Base-by-base conservation (phyloP, 2,329 filamentous ascomycete genomes). In the Leptographium flavum region DNA sequence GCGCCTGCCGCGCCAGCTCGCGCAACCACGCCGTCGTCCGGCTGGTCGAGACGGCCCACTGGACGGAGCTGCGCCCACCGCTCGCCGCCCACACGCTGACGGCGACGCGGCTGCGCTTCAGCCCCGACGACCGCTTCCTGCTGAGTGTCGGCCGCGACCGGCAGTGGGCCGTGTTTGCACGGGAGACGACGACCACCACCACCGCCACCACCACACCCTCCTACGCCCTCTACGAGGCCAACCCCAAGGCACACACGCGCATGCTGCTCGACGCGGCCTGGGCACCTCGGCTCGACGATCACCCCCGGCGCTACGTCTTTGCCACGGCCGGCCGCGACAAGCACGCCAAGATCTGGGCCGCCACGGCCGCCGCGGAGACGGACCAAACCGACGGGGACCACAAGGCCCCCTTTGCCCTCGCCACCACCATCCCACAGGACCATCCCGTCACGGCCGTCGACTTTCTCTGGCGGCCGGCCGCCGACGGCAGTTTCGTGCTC, bases 1-100 rank as follows among this genome's bases (percentile, higher is more conserved):
- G 88, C 44, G 87, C 92, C 2, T 98, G 92, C 67, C 86, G 84
- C 57, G 92, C 92, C 17, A 94, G 82, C 58, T 93, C 87, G 1
- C 71, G 90, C 46, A 92, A 95, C 60, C 92, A 98, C 59, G 92
- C 92, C 37, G 88, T 96, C 33, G 86, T 98, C 55, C 79, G 92
- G 19, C 63, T 98, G 8, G 96, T 94, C 58, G 87, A 94, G 58
- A 92, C 88, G 13, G 73, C 71, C 30, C 75, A 76, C 38, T 98
- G 92, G 92, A 82, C 86, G 17, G 87, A 98, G 63, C 68, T 95
- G 36, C 79, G 77, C 48, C 88, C 90, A 2, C 75, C 90, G 0
- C 70, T 98, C 27, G 73, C 77, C n/a, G 83, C 84, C 2, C 92
- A 98, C 63, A 79, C 83, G 0, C 70, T 96, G 45, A 98, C 92